A percentile compares a stretch with the other conserved stretches of the same genome.
phyloP scores from a whole-genome alignment of 2,329 filamentous ascomycete genomes.

The Colletotrichum abscissum region DNA sequence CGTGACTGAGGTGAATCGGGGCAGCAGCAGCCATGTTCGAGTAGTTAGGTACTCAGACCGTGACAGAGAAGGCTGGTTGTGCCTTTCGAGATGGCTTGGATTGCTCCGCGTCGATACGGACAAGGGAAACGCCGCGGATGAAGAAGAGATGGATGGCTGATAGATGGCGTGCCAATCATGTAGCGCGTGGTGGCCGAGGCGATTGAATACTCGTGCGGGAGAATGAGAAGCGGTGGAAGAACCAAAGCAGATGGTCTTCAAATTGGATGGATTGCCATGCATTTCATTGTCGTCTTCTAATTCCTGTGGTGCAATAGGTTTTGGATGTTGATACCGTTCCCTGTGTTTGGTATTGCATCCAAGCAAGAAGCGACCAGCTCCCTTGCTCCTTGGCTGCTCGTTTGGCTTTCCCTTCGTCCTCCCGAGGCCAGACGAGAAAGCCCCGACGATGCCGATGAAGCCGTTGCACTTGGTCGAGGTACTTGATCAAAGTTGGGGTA shows the following conservation, averaged over 20 bases:
- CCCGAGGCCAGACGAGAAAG: conserved; percentile 30
- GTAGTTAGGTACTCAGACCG: not conserved
- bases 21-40: not conserved
- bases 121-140: conserved; percentile 25
- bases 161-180: not conserved
- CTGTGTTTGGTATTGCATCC: not conserved
- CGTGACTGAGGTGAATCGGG: not conserved
- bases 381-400: not conserved
- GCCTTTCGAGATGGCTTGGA: not conserved
- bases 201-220: not conserved
- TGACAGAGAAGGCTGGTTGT: not conserved
- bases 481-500: conserved; percentile 16
- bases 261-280: not conserved
- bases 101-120: conserved; percentile 16
- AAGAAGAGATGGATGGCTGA: not conserved
- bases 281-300: too few relatives aligned
- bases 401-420: not conserved
- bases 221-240: not conserved
- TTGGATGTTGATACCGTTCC: not conserved
- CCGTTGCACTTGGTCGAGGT: conserved; percentile 1
- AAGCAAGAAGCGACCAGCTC: not conserved
- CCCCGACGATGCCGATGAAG: conserved; percentile 29
- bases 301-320: too few relatives aligned
- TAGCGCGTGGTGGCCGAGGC: not conserved
- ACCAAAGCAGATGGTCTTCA: too few relatives aligned